Evolutionary conservation across 78 protist genomes (phyloP).

Genomic region (Tieghemostelium lacteum): DNA sequence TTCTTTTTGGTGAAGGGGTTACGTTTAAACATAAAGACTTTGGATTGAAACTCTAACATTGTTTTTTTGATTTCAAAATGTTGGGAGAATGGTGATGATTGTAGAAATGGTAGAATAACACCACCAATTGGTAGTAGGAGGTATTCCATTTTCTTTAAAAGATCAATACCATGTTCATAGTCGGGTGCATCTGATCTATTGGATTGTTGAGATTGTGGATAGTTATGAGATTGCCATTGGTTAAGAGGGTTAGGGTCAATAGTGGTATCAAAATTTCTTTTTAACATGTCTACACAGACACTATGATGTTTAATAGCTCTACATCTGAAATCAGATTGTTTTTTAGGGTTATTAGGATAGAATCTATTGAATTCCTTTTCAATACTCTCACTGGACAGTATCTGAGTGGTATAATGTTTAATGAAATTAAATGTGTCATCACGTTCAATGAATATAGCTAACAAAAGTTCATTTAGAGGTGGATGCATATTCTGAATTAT

Average conservation of each 20-base stretch:
- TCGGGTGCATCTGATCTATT: constrained; percentile 7
- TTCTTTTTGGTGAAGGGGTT: constrained; percentile 71
- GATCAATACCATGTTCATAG: constrained; percentile 1
- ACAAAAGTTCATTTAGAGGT: constrained; percentile 54
- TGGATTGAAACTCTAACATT: constrained; percentile 48
- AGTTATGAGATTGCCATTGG: background rate
- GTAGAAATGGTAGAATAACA: constrained; percentile 64
- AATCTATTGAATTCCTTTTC: constrained; percentile 42
- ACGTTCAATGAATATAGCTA: constrained; percentile 58
- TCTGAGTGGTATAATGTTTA: constrained; percentile 44
- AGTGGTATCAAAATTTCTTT: constrained; percentile 14
- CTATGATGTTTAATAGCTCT: constrained; percentile 48
- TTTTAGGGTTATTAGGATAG: background rate
- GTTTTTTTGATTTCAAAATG: constrained; percentile 41
- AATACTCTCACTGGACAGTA: constrained; percentile 26
- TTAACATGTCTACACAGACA: constrained; percentile 73
- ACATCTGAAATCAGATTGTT: constrained; percentile 33
- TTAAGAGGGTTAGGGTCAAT: background rate
- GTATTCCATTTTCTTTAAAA: constrained; percentile 55
- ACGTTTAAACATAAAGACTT: constrained; percentile 45
- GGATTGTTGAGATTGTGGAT: background rate
- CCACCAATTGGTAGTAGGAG: constrained; percentile 51
- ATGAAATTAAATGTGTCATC: constrained; percentile 71
- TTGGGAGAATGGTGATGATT: background rate
- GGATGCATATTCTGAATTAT: constrained; percentile 59